phyloP scores from a whole-genome alignment of 345 rosid species.

The Moricandia arvensis region DNA sequence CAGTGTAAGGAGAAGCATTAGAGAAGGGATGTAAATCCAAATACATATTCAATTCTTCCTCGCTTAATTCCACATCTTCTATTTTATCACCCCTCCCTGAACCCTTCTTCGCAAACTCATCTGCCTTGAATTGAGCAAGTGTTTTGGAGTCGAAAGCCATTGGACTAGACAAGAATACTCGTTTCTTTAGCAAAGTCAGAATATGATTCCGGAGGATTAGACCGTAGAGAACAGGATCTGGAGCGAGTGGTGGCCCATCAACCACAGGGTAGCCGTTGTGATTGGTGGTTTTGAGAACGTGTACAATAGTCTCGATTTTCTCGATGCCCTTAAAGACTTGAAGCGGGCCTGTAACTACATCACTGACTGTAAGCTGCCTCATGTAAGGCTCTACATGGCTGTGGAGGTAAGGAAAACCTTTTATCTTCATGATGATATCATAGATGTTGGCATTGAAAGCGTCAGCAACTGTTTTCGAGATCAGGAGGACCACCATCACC shows the following conservation, averaged over 20 bases:
- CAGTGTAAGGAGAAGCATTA: conserved; percentile 88
- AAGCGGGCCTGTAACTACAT: conserved; percentile 84
- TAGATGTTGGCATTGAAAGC: conserved; percentile 77
- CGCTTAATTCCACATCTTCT: conserved; percentile 66
- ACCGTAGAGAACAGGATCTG: conserved; percentile 59
- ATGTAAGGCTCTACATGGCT: conserved; percentile 82
- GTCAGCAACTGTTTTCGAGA: conserved; percentile 94
- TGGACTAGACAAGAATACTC: conserved; percentile 54
- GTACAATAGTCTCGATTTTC: conserved; percentile 70
- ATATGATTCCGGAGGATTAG: conserved; percentile 83
- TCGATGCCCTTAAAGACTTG: conserved; percentile 68
- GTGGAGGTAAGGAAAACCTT: conserved; percentile 85
- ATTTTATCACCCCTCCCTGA: conserved; percentile 57
- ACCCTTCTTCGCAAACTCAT: conserved; percentile 77
- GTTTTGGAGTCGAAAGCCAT: conserved; percentile 38
- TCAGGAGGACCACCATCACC: conserved; percentile 91
- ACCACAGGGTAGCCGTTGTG: conserved; percentile 88
- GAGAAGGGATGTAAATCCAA: conserved; percentile 84
- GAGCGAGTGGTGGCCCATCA: conserved; percentile 55
- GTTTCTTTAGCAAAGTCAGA: conserved; percentile 66
- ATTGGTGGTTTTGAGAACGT: conserved; percentile 62
- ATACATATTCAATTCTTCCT: conserved; percentile 88
- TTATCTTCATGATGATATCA: conserved; percentile 82
- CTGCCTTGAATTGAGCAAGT: conserved; percentile 49
- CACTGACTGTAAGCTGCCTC: conserved; percentile 84